Base-by-base conservation (phyloP, 306 rosid species). In the Pueraria montana region DNA sequence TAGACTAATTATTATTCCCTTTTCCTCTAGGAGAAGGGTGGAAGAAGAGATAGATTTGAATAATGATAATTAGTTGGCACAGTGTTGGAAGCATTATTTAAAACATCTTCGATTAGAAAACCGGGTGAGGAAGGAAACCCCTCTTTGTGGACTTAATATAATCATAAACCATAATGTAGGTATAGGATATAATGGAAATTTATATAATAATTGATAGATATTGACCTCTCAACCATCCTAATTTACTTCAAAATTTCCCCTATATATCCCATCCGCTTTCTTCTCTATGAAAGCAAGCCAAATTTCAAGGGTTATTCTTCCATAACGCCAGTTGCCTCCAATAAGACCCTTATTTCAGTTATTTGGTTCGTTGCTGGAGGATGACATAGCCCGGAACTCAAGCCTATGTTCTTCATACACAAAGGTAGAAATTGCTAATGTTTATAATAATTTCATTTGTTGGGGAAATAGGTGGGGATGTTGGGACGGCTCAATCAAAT, bases 401-500 rank as follows among this genome's bases (percentile, higher is more conserved):
- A 66, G 61, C 8, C 59, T 11, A 20, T 26, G 27, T 23, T 17
- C 61, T 36, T 23, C 68, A 32, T 3, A 43, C 20, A 10, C 71
- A 23, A 77, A 74, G 81, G 84, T 80, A 67, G 20, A n/a, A 6
- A 17, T 36, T 36, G 34, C 0, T 69, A 49, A 21, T 36, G 53
- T 61, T 58, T 75, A 26, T 26, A 1, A 18, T 24, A 50, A 17
- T 21, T 46, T 48, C 0, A 43, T 81, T 63, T 77, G 32, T 52
- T 42, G 42, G 72, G 16, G 72, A 9, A n/a, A 74, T 23, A 45
- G 20, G 14, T 49, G 32, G 42, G 1, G 96, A 91, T 91, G 89
- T 94, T 94, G 98, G 98, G 76, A 89, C 79, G 78, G 86, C 61
- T 94, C 94, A 92, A 92, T 90, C 94, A 89, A 92, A 92, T 87